Conservation (phyloP, 805 yeast genomes). For the Saccharomycopsis fermentans region DNA sequence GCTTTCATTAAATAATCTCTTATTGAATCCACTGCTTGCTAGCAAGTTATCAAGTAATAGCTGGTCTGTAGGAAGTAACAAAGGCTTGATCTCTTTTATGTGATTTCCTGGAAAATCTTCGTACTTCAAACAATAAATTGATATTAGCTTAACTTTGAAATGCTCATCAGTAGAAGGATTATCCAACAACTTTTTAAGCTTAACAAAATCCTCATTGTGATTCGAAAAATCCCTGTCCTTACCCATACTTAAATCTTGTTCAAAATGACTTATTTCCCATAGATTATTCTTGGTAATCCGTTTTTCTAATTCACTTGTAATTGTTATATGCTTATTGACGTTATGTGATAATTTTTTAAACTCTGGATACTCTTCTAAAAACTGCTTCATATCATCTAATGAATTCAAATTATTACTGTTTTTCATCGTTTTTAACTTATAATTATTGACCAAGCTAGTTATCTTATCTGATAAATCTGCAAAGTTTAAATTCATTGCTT, state of each 20-base stretch:
- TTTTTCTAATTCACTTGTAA: conserved; percentile 78
- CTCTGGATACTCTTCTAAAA: conserved; percentile 90
- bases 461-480: conserved; percentile 90
- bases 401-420: conserved; percentile 46
- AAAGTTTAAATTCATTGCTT: conserved; percentile 80
- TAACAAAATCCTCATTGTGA: conserved; percentile 45
- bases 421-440: conserved; percentile 64
- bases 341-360: conserved; percentile 80
- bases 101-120: conserved; percentile 42
- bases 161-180: conserved; percentile 23
- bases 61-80: conserved; percentile 31
- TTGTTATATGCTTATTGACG: conserved; percentile 84
- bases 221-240: conserved; percentile 28
- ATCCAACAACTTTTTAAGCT: conserved; percentile 45
- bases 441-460: conserved; percentile 72
- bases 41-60: conserved; percentile 38
- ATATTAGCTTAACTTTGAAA: conserved; percentile 60
- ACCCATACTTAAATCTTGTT: conserved; percentile 71
- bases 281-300: conserved; percentile 52
- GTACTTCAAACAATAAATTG: conserved; percentile 66
- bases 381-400: conserved; percentile 80
- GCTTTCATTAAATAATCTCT: conserved; percentile 32
- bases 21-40: conserved; percentile 33
- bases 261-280: conserved; percentile 83
- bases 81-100: conserved; percentile 28